A percentile compares a stretch with the other conserved stretches of the same genome.
phyloP scores from a whole-genome alignment of 805 yeast species.

The Lipomyces orientalis region DNA sequence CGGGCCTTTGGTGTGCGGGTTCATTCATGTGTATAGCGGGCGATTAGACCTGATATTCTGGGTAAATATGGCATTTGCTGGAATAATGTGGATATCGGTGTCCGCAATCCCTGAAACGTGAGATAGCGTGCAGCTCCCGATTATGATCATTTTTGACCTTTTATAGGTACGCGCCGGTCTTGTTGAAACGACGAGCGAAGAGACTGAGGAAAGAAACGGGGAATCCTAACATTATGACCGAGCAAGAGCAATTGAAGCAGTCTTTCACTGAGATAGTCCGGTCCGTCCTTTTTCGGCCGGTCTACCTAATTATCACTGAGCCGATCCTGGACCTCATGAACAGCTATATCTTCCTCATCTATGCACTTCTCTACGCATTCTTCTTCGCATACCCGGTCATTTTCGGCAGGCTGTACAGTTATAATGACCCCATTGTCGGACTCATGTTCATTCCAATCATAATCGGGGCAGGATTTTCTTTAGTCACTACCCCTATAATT shows the following conservation, averaged over 20 bases:
- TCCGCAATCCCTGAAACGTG: slow-evolving; percentile 67
- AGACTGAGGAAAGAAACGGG: slow-evolving; percentile 30
- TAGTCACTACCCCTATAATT: slow-evolving; percentile 69
- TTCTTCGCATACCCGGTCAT: slow-evolving; percentile 94
- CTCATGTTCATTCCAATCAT: slow-evolving; percentile 86
- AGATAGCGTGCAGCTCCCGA: background rate
- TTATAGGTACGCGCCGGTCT: slow-evolving; percentile 83
- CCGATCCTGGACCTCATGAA: slow-evolving; percentile 85
- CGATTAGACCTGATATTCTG: slow-evolving; percentile 71
- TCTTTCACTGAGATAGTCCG: slow-evolving; percentile 66
- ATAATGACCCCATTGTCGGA: slow-evolving; percentile 76
- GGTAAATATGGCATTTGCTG: slow-evolving; percentile 92
- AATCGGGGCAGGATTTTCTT: slow-evolving; percentile 79
- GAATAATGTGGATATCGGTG: slow-evolving; percentile 76
- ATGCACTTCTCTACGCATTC: slow-evolving; percentile 84
- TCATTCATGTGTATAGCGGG: slow-evolving; percentile 70
- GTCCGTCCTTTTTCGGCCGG: slow-evolving; percentile 73
- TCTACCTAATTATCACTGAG: slow-evolving; percentile 71
- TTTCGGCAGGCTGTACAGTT: slow-evolving; percentile 75
- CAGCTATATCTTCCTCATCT: slow-evolving; percentile 82
- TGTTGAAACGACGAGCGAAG: slow-evolving; percentile 70
- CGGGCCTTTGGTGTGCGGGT: slow-evolving; percentile 82
- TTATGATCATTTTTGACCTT: too few relatives aligned
- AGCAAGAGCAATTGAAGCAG: slow-evolving; percentile 69
- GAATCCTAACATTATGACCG: slow-evolving; percentile 39